Conservation (phyloP, 257 asterid genomes). For the Solanum chmielewskii region DNA sequence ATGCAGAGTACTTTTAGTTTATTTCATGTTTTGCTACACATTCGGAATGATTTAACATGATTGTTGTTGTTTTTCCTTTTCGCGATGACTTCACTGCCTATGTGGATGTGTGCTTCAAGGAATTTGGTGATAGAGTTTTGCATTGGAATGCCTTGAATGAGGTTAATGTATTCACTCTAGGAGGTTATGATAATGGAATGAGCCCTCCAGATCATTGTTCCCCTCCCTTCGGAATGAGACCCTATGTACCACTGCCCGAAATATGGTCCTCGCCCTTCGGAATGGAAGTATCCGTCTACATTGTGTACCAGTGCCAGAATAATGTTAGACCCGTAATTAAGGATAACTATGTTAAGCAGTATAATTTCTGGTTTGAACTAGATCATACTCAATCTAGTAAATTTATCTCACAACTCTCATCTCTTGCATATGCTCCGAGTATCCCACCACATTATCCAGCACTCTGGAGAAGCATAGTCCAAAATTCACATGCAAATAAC, state of each 20-base stretch:
- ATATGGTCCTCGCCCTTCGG: slow-evolving; percentile 4
- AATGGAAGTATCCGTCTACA: no score
- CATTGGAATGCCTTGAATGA: slow-evolving; percentile 55
- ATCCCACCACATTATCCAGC: no score
- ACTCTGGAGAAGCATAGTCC: no score
- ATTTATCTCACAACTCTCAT: no score
- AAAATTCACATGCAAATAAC: no score
- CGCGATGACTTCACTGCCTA: slow-evolving; percentile 44
- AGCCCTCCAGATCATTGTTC: slow-evolving; percentile 45
- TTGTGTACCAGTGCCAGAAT: no score
- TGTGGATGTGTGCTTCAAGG: slow-evolving; percentile 51
- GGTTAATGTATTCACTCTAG: slow-evolving; percentile 30
- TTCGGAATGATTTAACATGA: neutral
- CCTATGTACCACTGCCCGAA: neutral
- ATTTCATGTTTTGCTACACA: neutral
- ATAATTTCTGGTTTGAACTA: no score
- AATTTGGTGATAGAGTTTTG: slow-evolving; percentile 47
- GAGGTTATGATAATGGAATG: slow-evolving; percentile 34
- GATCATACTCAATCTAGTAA: no score
- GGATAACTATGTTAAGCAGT: no score
- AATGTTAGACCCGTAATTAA: no score
- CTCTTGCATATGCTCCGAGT: no score
- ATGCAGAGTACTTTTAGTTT: neutral
- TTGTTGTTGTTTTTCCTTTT: neutral
- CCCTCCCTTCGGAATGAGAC: neutral